Conservation (phyloP, 768 basidiomycete species). For the Rhizopogon rudus region DNA sequence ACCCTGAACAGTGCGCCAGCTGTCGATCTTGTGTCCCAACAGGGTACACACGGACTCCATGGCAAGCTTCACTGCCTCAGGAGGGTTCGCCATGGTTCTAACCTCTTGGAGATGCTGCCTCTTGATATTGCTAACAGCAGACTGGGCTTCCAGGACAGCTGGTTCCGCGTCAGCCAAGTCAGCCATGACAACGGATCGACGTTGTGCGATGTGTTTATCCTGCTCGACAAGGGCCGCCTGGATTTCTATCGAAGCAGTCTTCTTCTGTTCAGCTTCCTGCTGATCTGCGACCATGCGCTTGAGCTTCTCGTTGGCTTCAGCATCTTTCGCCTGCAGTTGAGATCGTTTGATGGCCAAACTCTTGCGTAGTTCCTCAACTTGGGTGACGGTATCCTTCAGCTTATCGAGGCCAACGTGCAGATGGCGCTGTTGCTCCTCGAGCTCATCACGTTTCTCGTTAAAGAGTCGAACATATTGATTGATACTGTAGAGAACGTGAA, state of each 20-base stretch:
- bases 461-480: constrained; percentile 95
- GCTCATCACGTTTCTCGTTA: constrained; percentile 93
- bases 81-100: constrained; percentile 96
- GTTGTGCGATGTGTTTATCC: constrained; percentile 83
- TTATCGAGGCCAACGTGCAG: constrained; percentile 98
- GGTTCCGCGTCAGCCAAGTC: constrained; percentile 98
- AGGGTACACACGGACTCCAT: constrained; percentile 99
- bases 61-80: constrained; percentile 93
- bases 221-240: constrained; percentile 92
- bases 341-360: constrained; percentile 92
- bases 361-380: constrained; percentile 94
- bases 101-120: constrained; percentile 95
- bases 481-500: constrained; percentile 51
- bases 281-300: constrained; percentile 98
- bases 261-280: constrained; percentile 98
- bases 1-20: constrained; percentile 93
- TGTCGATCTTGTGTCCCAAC: constrained; percentile 94
- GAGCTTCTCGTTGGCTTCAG: constrained; percentile 95
- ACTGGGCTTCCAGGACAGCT: constrained; percentile 89
- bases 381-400: constrained; percentile 89
- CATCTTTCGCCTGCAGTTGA: constrained; percentile 89
- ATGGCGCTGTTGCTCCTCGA: constrained; percentile 98
- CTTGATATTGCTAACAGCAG: constrained; percentile 97
- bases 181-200: constrained; percentile 83
- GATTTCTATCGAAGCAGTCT: constrained; percentile 92